phyloP scores from a whole-genome alignment of 352 stramenopile genomes.

The Globisporangium takayamanum region DNA sequence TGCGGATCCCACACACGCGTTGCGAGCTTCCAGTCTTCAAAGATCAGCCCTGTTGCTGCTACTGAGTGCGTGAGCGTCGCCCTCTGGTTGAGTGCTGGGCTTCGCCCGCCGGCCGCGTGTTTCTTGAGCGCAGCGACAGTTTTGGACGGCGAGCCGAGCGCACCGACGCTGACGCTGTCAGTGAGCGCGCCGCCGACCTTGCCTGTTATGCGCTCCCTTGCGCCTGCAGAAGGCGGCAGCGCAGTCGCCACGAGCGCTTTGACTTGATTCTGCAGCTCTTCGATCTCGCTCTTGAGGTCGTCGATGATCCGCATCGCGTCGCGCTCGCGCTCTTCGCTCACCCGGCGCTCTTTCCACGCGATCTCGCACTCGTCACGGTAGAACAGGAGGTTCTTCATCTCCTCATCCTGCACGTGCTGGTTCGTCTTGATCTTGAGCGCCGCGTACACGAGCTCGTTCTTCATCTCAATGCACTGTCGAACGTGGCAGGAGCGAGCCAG shows the following conservation, averaged over 20 bases:
- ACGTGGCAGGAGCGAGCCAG: neutral
- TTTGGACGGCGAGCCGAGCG: constrained; percentile 11
- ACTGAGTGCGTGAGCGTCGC: neutral
- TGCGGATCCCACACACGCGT: constrained; percentile 45
- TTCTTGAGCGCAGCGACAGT: constrained; percentile 9
- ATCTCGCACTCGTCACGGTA: constrained; percentile 72
- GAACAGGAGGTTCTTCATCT: constrained; percentile 64
- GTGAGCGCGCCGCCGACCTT: neutral
- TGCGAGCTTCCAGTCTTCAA: constrained; percentile 56
- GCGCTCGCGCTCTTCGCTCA: constrained; percentile 52
- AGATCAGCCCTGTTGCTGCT: constrained; percentile 19
- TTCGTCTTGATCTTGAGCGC: constrained; percentile 48
- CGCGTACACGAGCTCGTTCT: constrained; percentile 55
- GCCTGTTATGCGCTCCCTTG: neutral
- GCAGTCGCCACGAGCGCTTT: constrained; percentile 28
- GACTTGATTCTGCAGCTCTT: constrained; percentile 44
- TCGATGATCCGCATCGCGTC: constrained; percentile 66
- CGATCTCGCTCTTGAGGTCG: constrained; percentile 52
- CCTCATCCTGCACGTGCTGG: constrained; percentile 57
- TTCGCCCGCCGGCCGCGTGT: neutral
- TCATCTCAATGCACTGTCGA: constrained; percentile 48
- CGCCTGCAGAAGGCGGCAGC: neutral
- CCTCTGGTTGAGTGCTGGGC: neutral
- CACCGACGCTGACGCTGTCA: neutral
- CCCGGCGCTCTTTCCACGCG: constrained; percentile 48